Conservation (phyloP, 176 grass and related monocot genomes). For the Elymus sibiricus region DNA sequence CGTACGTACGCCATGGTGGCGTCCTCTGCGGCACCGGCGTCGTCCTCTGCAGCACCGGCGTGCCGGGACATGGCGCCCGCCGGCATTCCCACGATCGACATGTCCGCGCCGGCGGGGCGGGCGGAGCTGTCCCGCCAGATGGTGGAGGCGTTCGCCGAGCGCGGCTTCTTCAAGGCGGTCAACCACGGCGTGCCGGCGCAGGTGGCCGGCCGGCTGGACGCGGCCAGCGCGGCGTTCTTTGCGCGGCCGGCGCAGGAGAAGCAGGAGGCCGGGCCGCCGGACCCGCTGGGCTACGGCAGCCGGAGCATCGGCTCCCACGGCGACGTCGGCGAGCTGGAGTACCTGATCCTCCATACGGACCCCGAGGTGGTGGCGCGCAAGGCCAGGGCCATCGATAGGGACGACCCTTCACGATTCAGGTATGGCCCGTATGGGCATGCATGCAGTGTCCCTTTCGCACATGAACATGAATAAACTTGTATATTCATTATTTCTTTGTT, state of each 20-base stretch:
- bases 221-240: slow-evolving; percentile 53
- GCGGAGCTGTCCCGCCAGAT: slow-evolving; percentile 41
- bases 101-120: slow-evolving; percentile 36
- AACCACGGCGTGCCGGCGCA: slow-evolving; percentile 65
- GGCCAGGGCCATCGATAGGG: slow-evolving; percentile 49
- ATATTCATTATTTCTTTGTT: not conserved
- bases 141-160: slow-evolving; percentile 49
- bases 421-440: slow-evolving; percentile 21
- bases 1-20: slow-evolving; percentile 31
- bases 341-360: slow-evolving; percentile 76
- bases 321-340: slow-evolving; percentile 87
- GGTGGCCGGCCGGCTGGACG: slow-evolving; percentile 40
- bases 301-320: slow-evolving; percentile 72
- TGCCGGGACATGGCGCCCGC: not conserved
- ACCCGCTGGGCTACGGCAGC: slow-evolving; percentile 77
- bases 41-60: not conserved
- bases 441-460: slow-evolving; percentile 10
- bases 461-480: not conserved
- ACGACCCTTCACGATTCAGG: slow-evolving; percentile 71
- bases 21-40: not conserved
- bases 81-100: slow-evolving; percentile 57
- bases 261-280: slow-evolving; percentile 62
- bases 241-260: slow-evolving; percentile 40
- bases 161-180: slow-evolving; percentile 88
- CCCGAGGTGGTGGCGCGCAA: slow-evolving; percentile 45